Percentiles rank a stretch among this genome's conserved stretches.
These are phyloP conservation scores for Abelmoschus esculentus DNA, from an alignment of 345 rosid species.

Conservation along the genomic window DNA sequence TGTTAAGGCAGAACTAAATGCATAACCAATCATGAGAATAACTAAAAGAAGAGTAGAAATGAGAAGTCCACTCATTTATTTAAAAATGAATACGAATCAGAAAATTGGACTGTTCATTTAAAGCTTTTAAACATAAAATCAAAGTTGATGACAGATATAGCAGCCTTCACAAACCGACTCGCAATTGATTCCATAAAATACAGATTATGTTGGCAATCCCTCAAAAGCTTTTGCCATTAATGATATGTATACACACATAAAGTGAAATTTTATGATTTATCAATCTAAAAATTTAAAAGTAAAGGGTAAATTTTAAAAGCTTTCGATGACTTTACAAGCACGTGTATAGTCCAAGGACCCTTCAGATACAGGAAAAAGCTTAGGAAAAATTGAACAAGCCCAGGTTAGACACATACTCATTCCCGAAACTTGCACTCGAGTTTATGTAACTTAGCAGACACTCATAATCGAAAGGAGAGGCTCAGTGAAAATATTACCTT, in stretches of 20 bases:
- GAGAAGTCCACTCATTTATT: neutral
- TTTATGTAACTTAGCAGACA: neutral
- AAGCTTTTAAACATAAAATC: too few species aligned
- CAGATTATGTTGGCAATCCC: too few species aligned
- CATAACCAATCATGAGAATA: conserved; percentile 10
- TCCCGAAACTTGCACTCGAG: neutral
- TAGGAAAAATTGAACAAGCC: neutral
- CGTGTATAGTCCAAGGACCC: neutral
- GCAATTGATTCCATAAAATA: too few species aligned
- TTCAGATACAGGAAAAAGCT: neutral
- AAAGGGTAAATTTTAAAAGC: neutral
- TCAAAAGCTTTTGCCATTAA: too few species aligned
- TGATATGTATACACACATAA: too few species aligned
- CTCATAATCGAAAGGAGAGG: neutral
- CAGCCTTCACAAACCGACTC: too few species aligned
- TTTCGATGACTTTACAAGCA: neutral
- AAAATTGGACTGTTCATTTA: too few species aligned
- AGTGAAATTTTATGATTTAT: neutral
- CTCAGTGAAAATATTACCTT: neutral
- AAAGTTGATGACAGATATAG: too few species aligned
- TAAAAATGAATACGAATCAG: neutral
- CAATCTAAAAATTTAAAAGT: neutral
- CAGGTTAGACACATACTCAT: too few species aligned
- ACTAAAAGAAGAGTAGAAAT: neutral
- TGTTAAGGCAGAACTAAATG: neutral